Base-by-base conservation (phyloP, 2,329 filamentous ascomycete genomes). In the Dactylella cylindrospora region DNA sequence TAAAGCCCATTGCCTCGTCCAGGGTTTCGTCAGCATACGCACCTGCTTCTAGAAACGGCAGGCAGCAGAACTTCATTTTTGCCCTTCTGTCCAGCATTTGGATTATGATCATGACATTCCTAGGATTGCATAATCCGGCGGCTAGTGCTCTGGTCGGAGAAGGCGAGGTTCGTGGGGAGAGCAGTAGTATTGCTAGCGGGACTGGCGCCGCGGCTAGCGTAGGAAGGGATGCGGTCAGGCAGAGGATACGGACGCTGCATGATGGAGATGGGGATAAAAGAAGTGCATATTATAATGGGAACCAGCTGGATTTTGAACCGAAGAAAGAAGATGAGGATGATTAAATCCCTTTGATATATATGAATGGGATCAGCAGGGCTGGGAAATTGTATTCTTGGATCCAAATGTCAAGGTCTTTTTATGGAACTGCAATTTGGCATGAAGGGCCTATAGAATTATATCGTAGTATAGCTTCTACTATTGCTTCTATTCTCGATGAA, bases 281-380 rank as follows among this genome's bases (percentile, higher is more conserved):
- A 23, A 64, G 50, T 55, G 49, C 49, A 17, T 64, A 55, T 33
- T 64, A 64, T 39, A 64, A 64, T 19, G 57, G 57, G 20, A 64
- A 64, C 33, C 43, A 50, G n/a, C 20, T 64, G 13, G 55, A 61
- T 43, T 61, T 61, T 26, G 55, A 61, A 20, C 55, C 55, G 6
- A 61, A 52, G 55, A 61, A 64, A 35, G 39, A 53, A 17, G 32
- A 22, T 10, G 52, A 45, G 7, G 38, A 23, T 3, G 47, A n/a
- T n/a, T n/a, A n/a, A n/a, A n/a, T n/a, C n/a, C n/a, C n/a, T n/a
- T n/a, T n/a, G n/a, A n/a, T n/a, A n/a, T n/a, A n/a, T n/a, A n/a
- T n/a, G n/a, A n/a, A n/a, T n/a, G n/a, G n/a, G n/a, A n/a, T n/a
- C n/a, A n/a, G n/a, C n/a, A n/a, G n/a, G n/a, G n/a, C n/a, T n/a